Evolutionary conservation across 495 filamentous ascomycete species (phyloP).

Genomic region (Talaromyces ruber): DNA sequence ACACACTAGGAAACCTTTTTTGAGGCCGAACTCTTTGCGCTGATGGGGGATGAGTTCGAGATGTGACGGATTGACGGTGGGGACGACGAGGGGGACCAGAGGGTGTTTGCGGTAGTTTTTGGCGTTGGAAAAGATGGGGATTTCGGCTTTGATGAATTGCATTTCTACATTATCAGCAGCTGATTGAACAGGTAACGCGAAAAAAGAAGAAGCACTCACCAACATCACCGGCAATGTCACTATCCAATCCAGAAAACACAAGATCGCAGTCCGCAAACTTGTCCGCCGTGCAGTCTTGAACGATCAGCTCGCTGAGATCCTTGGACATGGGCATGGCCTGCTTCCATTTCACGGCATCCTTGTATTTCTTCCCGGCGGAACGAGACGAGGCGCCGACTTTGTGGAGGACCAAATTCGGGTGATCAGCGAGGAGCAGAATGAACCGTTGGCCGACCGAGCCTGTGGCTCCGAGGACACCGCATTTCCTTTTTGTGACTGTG

Average conservation of each 20-base stretch:
- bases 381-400: conserved; percentile 72
- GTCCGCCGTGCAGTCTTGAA: conserved; percentile 65
- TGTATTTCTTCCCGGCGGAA: conserved; percentile 75
- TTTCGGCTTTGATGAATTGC: conserved; percentile 68
- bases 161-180: conserved; percentile 44
- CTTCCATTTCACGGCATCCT: conserved; percentile 79
- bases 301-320: conserved; percentile 56
- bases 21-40: conserved; percentile 51
- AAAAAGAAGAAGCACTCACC: conserved; percentile 29
- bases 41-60: conserved; percentile 72
- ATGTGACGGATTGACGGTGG: conserved; percentile 75
- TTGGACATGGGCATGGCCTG: conserved; percentile 65
- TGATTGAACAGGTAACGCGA: too few relatives aligned
- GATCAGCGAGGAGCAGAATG: conserved; percentile 70
- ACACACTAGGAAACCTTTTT: conserved; percentile 77
- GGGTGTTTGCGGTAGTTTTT: conserved; percentile 84
- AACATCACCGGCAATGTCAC: conserved; percentile 73
- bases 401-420: conserved; percentile 67
- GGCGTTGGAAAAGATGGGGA: conserved; percentile 80
- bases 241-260: conserved; percentile 83
- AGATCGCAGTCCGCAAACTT: conserved; percentile 77
- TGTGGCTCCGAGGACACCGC: conserved; percentile 36
- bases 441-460: conserved; percentile 84
- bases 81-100: conserved; percentile 75
- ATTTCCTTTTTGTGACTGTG: conserved; percentile 2